A percentile compares a stretch with the other conserved stretches of the same genome.
Conservation (phyloP, 306 rosid species). For the Hippophae rhamnoides region DNA sequence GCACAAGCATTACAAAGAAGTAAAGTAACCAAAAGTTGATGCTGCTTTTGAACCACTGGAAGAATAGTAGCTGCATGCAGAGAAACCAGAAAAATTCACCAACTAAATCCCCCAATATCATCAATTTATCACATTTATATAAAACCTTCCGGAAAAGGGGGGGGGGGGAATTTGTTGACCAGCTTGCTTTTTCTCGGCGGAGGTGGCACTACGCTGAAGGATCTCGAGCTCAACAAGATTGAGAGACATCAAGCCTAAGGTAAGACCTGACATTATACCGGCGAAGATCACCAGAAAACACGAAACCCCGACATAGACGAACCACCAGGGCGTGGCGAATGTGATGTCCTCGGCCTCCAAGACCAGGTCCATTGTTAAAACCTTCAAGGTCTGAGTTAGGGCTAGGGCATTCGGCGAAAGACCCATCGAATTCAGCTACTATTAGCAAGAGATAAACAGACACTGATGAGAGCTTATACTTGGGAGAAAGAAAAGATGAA, state of each 20-base stretch:
- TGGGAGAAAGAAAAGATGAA: neutral
- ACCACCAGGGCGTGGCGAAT: constrained; percentile 61
- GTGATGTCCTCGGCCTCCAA: constrained; percentile 42
- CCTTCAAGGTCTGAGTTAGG: constrained; percentile 9
- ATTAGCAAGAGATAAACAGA: neutral
- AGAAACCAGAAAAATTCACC: constrained; percentile 1
- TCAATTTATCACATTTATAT: neutral
- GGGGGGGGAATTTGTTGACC: constrained; percentile 25
- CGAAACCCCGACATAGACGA: constrained; percentile 51
- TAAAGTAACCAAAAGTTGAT: constrained; percentile 73
- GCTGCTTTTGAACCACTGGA: constrained; percentile 80
- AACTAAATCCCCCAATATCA: neutral
- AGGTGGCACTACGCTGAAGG: constrained; percentile 56
- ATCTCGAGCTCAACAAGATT: constrained; percentile 76
- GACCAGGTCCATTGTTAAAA: constrained; percentile 23
- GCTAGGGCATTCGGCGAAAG: constrained; percentile 7
- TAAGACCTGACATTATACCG: constrained; percentile 92
- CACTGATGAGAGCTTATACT: neutral
- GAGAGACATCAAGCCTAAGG: constrained; percentile 75
- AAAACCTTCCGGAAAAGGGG: neutral
- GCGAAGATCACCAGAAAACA: constrained; percentile 65
- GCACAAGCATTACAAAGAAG: constrained; percentile 88
- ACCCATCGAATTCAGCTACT: constrained; percentile 6
- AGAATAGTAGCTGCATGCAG: constrained; percentile 43
- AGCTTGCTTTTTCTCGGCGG: constrained; percentile 67